These are phyloP conservation scores for Blastobotrys illinoisensis DNA, from an alignment of 1,139 yeast species.

Conservation along the genomic window DNA sequence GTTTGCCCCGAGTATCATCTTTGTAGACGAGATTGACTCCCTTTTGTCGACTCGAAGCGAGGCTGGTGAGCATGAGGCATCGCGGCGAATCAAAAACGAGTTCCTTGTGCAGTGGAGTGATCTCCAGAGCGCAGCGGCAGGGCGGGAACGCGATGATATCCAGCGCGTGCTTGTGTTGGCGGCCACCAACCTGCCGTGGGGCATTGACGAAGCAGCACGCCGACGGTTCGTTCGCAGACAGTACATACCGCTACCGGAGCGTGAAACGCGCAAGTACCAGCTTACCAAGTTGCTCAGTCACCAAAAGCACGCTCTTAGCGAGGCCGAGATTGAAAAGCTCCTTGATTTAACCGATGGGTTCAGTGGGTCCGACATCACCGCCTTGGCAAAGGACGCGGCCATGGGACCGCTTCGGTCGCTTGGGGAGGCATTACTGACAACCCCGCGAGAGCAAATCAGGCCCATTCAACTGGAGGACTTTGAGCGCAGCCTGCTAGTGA, in stretches of 20 bases:
- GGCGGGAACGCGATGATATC: constrained; percentile 49
- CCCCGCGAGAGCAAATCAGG: constrained; percentile 81
- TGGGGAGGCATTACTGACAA: constrained; percentile 80
- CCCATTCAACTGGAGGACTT: constrained; percentile 77
- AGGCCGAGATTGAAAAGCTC: constrained; percentile 55
- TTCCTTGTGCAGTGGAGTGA: constrained; percentile 96
- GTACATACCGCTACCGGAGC: constrained; percentile 91
- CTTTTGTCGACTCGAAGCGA: constrained; percentile 76
- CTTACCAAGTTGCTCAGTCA: constrained; percentile 61
- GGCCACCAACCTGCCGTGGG: constrained; percentile 97
- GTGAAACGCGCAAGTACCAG: constrained; percentile 72
- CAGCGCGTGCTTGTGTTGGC: constrained; percentile 86
- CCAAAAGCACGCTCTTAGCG: constrained; percentile 65
- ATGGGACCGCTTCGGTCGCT: constrained; percentile 93
- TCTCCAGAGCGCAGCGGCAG: constrained; percentile 88
- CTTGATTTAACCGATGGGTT: constrained; percentile 69
- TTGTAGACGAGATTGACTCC: constrained; percentile 95
- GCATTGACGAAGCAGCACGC: constrained; percentile 96
- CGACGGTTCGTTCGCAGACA: constrained; percentile 90
- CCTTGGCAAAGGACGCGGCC: constrained; percentile 95
- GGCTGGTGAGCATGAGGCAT: constrained; percentile 84
- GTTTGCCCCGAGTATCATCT: constrained; percentile 87
- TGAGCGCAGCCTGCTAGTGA: constrained; percentile 67
- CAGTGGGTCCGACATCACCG: constrained; percentile 92
- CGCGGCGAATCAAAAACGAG: constrained; percentile 88